Evolutionary conservation across 306 rosid genomes (phyloP).

Genomic region (Calophaca sinica): DNA sequence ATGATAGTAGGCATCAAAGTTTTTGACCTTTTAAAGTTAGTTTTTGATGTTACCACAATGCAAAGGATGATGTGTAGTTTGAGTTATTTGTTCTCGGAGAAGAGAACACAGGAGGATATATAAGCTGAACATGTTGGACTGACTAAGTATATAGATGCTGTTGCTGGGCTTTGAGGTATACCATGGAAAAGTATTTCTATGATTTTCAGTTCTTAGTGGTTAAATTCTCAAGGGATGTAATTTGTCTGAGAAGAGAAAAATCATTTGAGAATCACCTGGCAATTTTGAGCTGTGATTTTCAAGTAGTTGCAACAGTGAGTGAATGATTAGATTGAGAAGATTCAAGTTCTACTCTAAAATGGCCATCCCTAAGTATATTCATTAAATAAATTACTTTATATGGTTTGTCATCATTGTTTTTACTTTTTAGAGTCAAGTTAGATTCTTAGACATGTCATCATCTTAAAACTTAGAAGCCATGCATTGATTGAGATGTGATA

Average conservation of each 20-base stretch:
- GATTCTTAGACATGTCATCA: too few species aligned
- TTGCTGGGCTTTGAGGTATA: background rate
- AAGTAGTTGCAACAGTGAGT: background rate
- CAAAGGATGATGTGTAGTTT: constrained; percentile 1
- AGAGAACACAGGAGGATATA: background rate
- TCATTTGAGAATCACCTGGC: too few species aligned
- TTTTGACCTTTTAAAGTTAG: background rate
- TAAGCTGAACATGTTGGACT: background rate
- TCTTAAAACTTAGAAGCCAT: too few species aligned
- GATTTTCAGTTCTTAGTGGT: background rate
- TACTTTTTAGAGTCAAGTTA: too few species aligned
- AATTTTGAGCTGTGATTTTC: background rate
- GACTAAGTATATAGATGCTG: background rate
- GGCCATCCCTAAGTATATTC: background rate
- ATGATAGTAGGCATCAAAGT: background rate
- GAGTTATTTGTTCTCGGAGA: background rate
- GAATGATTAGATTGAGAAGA: background rate
- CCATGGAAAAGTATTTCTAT: background rate
- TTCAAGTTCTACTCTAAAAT: background rate
- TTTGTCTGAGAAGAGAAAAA: too few species aligned
- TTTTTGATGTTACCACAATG: background rate
- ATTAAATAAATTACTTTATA: background rate
- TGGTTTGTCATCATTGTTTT: background rate
- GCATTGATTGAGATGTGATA: too few species aligned
- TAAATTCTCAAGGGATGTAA: too few species aligned